phyloP scores from a whole-genome alignment of 495 filamentous ascomycete species.

The Astrothelium subdiscretum region DNA sequence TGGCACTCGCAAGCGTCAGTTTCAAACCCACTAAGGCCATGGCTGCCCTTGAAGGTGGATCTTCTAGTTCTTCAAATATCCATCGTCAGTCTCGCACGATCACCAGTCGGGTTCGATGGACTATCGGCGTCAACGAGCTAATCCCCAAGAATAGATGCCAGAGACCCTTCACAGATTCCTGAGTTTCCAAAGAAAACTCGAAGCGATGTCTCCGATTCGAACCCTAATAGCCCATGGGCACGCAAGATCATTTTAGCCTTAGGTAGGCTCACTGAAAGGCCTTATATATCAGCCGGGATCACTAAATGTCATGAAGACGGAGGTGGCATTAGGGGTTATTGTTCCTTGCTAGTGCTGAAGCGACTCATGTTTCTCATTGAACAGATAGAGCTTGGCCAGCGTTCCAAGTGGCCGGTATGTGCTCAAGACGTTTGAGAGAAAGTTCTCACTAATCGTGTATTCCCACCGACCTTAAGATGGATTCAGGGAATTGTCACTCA shows the following conservation, averaged over 20 bases:
- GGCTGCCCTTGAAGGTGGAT: too few species aligned
- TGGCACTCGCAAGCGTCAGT: too few species aligned
- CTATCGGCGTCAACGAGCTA: not conserved
- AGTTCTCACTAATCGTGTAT: not conserved
- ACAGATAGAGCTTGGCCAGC: slow-evolving; percentile 2
- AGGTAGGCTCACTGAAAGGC: not conserved
- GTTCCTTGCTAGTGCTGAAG: slow-evolving; percentile 2
- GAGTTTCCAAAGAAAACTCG: not conserved
- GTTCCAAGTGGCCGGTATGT: not conserved
- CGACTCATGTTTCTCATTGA: slow-evolving; percentile 4
- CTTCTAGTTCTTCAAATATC: too few species aligned
- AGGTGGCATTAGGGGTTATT: slow-evolving; percentile 3
- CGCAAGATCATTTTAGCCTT: slow-evolving; percentile 2
- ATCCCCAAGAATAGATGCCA: not conserved
- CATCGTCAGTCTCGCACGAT: too few species aligned
- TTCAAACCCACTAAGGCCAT: too few species aligned
- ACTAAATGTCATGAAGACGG: not conserved
- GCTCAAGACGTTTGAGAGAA: not conserved
- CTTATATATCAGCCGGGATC: not conserved
- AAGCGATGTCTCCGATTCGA: not conserved
- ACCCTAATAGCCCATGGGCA: slow-evolving; percentile 6
- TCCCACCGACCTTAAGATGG: not conserved
- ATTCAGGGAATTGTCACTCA: not conserved
- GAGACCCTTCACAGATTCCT: not conserved
- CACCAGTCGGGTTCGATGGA: not conserved